Conservation (phyloP, 495 filamentous ascomycete genomes). For the Aspergillus cristatus region DNA sequence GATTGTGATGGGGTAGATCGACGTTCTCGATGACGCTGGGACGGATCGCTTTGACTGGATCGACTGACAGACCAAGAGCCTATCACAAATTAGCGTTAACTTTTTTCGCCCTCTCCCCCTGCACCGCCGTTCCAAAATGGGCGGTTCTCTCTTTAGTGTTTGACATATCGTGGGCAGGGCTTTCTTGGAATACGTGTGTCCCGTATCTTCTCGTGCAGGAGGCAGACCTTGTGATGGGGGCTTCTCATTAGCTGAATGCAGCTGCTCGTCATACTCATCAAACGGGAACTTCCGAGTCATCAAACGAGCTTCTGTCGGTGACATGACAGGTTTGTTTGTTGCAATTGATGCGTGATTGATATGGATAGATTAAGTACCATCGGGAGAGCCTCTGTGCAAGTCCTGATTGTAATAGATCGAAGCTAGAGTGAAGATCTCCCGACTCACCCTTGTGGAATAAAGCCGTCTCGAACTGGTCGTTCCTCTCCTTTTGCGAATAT, state of each 20-base stretch:
- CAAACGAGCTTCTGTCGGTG: neutral
- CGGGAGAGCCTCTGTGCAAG: neutral
- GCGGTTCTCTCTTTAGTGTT: no score
- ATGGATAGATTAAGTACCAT: neutral
- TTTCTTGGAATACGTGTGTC: neutral
- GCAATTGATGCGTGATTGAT: neutral
- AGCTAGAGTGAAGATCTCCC: slow-evolving; percentile 19
- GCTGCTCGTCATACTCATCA: neutral
- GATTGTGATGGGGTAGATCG: no score
- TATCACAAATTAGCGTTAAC: no score
- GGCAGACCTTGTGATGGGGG: neutral
- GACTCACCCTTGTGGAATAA: slow-evolving; percentile 3
- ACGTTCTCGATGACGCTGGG: no score
- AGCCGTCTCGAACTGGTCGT: neutral
- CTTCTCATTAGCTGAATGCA: neutral
- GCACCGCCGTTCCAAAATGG: no score
- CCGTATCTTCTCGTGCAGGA: slow-evolving; percentile 30
- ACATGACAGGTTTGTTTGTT: neutral
- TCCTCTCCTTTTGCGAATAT: neutral
- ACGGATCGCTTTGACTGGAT: no score
- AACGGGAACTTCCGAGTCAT: neutral
- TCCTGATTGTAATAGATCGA: slow-evolving; percentile 9
- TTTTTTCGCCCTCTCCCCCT: no score
- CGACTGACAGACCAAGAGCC: no score
- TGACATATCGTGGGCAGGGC: no score